These are phyloP conservation scores for Avena atlantica DNA, from an alignment of 176 grass and related monocot genomes.

Conservation along the genomic window DNA sequence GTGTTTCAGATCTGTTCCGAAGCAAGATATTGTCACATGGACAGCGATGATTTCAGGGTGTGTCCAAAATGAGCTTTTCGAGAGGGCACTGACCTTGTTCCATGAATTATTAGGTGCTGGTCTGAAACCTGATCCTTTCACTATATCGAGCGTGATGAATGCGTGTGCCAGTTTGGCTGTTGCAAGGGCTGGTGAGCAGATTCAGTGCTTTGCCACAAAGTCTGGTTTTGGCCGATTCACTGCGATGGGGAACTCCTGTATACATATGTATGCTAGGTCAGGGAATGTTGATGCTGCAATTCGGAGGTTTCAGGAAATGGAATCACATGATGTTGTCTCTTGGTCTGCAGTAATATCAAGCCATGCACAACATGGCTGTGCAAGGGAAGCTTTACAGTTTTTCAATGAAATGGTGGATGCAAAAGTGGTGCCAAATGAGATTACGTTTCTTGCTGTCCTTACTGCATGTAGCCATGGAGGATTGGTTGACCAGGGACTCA, in stretches of 20 bases:
- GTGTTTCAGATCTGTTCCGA: conserved; percentile 59
- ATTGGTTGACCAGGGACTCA: conserved; percentile 76
- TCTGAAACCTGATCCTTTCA: conserved; percentile 69
- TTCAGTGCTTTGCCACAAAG: conserved; percentile 66
- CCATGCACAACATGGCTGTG: conserved; percentile 76
- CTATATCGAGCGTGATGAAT: conserved; percentile 67
- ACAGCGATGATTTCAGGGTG: conserved; percentile 71
- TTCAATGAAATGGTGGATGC: conserved; percentile 62
- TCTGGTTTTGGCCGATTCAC: conserved; percentile 61
- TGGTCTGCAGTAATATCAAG: conserved; percentile 84
- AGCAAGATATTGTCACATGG: conserved; percentile 78
- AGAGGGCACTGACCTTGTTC: conserved; percentile 65
- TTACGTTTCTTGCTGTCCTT: conserved; percentile 81
- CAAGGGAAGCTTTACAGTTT: conserved; percentile 52
- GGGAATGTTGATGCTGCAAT: conserved; percentile 66
- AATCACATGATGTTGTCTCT: conserved; percentile 61
- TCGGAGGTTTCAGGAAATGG: conserved; percentile 73
- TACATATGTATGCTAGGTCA: conserved; percentile 85
- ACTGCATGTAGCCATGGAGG: conserved; percentile 84
- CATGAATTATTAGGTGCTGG: conserved; percentile 51
- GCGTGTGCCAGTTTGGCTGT: conserved; percentile 71
- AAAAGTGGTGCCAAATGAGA: conserved; percentile 61
- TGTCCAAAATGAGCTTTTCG: conserved; percentile 64
- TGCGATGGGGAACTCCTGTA: conserved; percentile 68
- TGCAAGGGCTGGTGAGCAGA: conserved; percentile 63